A percentile compares a stretch with the other conserved stretches of the same genome.
phyloP scores from a whole-genome alignment of 805 yeast species.

The Lachancea lanzarotensis region DNA sequence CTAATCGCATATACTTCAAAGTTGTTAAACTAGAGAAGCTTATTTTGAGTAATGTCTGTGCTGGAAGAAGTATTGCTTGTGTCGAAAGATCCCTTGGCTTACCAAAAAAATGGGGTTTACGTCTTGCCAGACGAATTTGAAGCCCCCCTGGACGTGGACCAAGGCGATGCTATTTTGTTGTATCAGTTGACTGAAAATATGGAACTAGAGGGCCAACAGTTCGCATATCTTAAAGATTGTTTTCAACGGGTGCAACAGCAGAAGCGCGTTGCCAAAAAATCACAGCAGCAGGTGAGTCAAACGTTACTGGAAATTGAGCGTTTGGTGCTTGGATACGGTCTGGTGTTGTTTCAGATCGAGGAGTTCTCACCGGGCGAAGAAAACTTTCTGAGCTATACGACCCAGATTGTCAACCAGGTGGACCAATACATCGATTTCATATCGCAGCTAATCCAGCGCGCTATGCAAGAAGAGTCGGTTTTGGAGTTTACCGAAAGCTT shows the following conservation, averaged over 20 bases:
- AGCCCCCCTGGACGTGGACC: slow-evolving; percentile 13
- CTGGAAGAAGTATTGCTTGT: slow-evolving; percentile 27
- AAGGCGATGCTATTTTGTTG: slow-evolving; percentile 27
- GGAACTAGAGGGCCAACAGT: slow-evolving; percentile 16
- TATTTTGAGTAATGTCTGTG: slow-evolving; percentile 13
- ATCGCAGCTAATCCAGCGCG: slow-evolving; percentile 47
- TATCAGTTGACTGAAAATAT: slow-evolving; percentile 31
- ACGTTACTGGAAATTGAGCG: slow-evolving; percentile 43
- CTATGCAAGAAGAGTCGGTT: slow-evolving; percentile 61
- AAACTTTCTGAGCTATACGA: slow-evolving; percentile 18
- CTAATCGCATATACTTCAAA: no score
- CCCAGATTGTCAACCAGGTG: slow-evolving; percentile 27
- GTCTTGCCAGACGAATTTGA: slow-evolving; percentile 12
- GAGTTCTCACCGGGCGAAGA: slow-evolving; percentile 35
- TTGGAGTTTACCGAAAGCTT: slow-evolving; percentile 53
- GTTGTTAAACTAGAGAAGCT: no score
- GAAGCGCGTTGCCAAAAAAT: slow-evolving; percentile 42
- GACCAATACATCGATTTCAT: slow-evolving; percentile 42
- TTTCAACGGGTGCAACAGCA: slow-evolving; percentile 26
- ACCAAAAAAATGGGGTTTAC: slow-evolving; percentile 9
- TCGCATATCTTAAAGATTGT: slow-evolving; percentile 26
- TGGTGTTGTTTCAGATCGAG: slow-evolving; percentile 62
- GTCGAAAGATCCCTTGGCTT: slow-evolving; percentile 9
- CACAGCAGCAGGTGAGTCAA: slow-evolving; percentile 33
- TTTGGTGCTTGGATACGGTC: slow-evolving; percentile 47